A percentile compares a stretch with the other conserved stretches of the same genome.
Evolutionary conservation across 2,329 filamentous ascomycete species (phyloP).

Genomic region (Fusarium bactridioides): DNA sequence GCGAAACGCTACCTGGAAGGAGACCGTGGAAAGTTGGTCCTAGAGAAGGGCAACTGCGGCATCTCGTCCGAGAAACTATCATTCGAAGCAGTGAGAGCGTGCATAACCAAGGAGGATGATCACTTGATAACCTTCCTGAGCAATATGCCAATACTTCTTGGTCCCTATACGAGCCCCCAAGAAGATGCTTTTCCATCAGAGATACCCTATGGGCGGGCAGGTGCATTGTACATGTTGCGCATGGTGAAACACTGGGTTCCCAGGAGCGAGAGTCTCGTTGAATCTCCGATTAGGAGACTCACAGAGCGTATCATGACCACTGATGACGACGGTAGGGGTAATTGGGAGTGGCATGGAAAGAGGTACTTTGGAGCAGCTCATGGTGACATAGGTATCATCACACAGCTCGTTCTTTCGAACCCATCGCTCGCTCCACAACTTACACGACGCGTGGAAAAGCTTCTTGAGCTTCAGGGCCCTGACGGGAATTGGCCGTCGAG

Average conservation of each 20-base stretch:
- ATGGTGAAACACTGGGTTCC: slow-evolving; percentile 66
- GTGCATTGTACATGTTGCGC: slow-evolving; percentile 72
- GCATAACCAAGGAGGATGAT: slow-evolving; percentile 49
- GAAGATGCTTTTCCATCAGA: slow-evolving; percentile 62
- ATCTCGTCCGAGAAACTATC: slow-evolving; percentile 59
- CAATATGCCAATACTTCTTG: slow-evolving; percentile 48
- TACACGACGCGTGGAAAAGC: slow-evolving; percentile 58
- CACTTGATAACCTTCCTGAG: slow-evolving; percentile 52
- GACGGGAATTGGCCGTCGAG: slow-evolving; percentile 71
- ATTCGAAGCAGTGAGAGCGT: slow-evolving; percentile 55
- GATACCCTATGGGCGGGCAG: slow-evolving; percentile 72
- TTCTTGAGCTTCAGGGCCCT: slow-evolving; percentile 67
- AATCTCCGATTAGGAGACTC: slow-evolving; percentile 63
- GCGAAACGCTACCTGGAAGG: slow-evolving; percentile 57
- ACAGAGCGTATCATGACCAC: slow-evolving; percentile 66
- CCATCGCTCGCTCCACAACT: slow-evolving; percentile 62
- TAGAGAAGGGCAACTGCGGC: slow-evolving; percentile 57
- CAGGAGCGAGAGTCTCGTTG: slow-evolving; percentile 56
- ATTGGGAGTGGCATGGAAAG: slow-evolving; percentile 71
- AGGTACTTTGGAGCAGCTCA: slow-evolving; percentile 72
- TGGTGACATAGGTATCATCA: slow-evolving; percentile 74
- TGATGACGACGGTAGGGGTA: slow-evolving; percentile 49
- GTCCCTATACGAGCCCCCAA: slow-evolving; percentile 32
- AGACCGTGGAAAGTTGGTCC: slow-evolving; percentile 42
- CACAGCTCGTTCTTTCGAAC: slow-evolving; percentile 70